A percentile compares a stretch with the other conserved stretches of the same genome.
Evolutionary conservation across 805 yeast genomes (phyloP).

Genomic region (Lipomyces japonicus): DNA sequence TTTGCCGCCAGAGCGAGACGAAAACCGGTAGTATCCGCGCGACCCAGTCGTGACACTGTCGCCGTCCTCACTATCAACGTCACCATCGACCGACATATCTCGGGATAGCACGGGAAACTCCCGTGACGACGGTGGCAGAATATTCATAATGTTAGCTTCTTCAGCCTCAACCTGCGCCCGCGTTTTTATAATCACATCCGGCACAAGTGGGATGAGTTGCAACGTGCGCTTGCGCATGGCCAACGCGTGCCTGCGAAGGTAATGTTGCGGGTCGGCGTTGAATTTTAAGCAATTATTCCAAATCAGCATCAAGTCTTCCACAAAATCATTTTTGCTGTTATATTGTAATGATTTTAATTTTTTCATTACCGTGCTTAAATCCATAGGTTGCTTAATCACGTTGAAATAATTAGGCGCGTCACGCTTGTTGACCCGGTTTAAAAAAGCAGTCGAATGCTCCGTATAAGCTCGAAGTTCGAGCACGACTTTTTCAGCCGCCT

Average conservation of each 20-base stretch:
- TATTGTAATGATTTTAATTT: slow-evolving; percentile 81
- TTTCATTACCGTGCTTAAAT: slow-evolving; percentile 87
- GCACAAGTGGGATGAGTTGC: slow-evolving; percentile 74
- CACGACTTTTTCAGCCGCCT: slow-evolving; percentile 94
- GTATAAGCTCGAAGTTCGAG: slow-evolving; percentile 85
- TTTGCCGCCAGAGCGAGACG: slow-evolving; percentile 13
- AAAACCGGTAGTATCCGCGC: slow-evolving; percentile 2
- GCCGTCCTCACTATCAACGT: slow-evolving; percentile 23
- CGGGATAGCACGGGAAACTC: slow-evolving; percentile 4
- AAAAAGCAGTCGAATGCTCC: slow-evolving; percentile 93
- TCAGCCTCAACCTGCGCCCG: slow-evolving; percentile 42
- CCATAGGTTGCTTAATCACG: slow-evolving; percentile 93
- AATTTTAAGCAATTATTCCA: slow-evolving; percentile 93
- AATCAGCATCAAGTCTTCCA: slow-evolving; percentile 89
- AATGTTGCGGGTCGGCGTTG: slow-evolving; percentile 93
- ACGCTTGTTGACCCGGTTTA: slow-evolving; percentile 92
- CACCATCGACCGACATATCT: slow-evolving; percentile 26
- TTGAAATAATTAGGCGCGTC: slow-evolving; percentile 97
- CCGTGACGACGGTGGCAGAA: slow-evolving; percentile 27
- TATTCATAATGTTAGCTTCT: slow-evolving; percentile 37
- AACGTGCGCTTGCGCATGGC: slow-evolving; percentile 93
- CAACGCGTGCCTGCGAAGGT: slow-evolving; percentile 81
- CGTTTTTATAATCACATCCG: slow-evolving; percentile 74
- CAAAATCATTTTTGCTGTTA: slow-evolving; percentile 79
- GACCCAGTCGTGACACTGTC: slow-evolving; percentile 8